Percentiles rank a stretch among this genome's conserved stretches.
Evolutionary conservation across 768 basidiomycete species (phyloP).

Genomic region (Hypholoma fasciculare): DNA sequence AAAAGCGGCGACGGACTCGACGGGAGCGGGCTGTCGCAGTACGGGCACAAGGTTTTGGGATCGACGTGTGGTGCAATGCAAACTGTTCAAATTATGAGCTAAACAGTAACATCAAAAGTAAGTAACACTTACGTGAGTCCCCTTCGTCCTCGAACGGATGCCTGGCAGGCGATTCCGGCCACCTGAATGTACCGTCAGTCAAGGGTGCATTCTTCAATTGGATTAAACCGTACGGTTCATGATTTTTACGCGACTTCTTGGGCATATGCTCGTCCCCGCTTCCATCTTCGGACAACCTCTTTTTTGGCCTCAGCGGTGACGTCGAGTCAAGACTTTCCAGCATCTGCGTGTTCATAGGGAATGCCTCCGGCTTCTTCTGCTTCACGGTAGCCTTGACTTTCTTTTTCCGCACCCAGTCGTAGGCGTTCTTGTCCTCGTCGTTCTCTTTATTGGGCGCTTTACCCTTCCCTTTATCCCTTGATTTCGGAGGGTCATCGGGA

Average conservation of each 20-base stretch:
- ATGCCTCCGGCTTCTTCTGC: constrained; percentile 20
- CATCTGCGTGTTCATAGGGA: constrained; percentile 46
- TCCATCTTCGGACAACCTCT: constrained; percentile 23
- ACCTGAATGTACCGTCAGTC: constrained; percentile 3
- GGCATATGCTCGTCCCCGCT: constrained; percentile 26
- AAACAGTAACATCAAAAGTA: not conserved
- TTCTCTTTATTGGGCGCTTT: constrained; percentile 15
- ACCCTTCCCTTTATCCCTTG: constrained; percentile 16
- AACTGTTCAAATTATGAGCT: constrained; percentile 33
- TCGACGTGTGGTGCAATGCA: constrained; percentile 53
- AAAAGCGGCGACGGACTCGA: constrained; percentile 59
- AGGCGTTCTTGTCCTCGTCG: constrained; percentile 1
- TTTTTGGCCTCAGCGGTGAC: constrained; percentile 11
- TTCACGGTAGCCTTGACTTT: constrained; percentile 5
- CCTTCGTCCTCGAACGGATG: constrained; percentile 30
- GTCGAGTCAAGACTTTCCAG: constrained; percentile 34
- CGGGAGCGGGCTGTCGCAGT: constrained; percentile 75
- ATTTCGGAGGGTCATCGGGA: not conserved
- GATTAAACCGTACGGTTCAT: constrained; percentile 9
- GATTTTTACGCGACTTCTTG: constrained; percentile 33
- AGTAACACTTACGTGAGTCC: constrained; percentile 38
- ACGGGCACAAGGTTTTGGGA: constrained; percentile 74
- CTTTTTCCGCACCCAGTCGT: constrained; percentile 5
- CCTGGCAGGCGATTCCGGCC: constrained; percentile 6
- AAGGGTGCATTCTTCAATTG: not conserved